A percentile compares a stretch with the other conserved stretches of the same genome.
Evolutionary conservation across 208 protist species (phyloP).

Genomic region (Balamuthia mandrillaris): DNA sequence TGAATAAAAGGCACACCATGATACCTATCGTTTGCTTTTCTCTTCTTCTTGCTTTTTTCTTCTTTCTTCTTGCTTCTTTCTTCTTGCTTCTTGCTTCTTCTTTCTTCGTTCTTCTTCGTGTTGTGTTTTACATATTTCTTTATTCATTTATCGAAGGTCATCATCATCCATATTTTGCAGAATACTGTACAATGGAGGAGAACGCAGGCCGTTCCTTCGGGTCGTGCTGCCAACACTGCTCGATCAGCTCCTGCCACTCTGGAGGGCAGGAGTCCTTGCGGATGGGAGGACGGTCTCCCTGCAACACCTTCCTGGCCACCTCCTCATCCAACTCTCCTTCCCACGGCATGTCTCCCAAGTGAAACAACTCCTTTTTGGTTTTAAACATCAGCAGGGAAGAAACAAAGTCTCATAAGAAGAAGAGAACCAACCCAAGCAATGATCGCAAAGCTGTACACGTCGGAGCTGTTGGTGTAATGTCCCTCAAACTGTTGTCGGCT

Average conservation of each 20-base stretch:
- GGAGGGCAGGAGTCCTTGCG: background rate
- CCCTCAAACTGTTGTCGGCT: background rate
- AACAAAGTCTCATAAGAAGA: background rate
- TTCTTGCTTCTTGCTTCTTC: too few relatives aligned
- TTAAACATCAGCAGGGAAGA: background rate
- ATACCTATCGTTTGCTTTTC: too few relatives aligned
- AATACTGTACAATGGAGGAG: background rate
- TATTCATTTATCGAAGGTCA: too few relatives aligned
- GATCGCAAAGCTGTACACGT: slow-evolving; percentile 17
- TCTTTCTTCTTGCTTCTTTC: too few relatives aligned
- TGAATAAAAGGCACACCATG: too few relatives aligned
- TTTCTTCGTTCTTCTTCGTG: too few relatives aligned
- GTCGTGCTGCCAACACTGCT: slow-evolving; percentile 23
- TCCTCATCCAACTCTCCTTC: slow-evolving; percentile 23
- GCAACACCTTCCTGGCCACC: slow-evolving; percentile 23
- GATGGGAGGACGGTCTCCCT: background rate
- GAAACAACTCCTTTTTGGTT: background rate
- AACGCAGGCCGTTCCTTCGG: background rate
- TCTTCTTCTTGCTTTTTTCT: too few relatives aligned
- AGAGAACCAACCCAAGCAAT: background rate
- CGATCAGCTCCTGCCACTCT: background rate
- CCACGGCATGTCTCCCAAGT: slow-evolving; percentile 24
- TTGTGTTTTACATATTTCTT: too few relatives aligned
- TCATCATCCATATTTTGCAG: too few relatives aligned
- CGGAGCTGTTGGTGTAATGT: slow-evolving; percentile 9